Conservation (phyloP, 306 rosid species). For the Oemleria cerasiformis region DNA sequence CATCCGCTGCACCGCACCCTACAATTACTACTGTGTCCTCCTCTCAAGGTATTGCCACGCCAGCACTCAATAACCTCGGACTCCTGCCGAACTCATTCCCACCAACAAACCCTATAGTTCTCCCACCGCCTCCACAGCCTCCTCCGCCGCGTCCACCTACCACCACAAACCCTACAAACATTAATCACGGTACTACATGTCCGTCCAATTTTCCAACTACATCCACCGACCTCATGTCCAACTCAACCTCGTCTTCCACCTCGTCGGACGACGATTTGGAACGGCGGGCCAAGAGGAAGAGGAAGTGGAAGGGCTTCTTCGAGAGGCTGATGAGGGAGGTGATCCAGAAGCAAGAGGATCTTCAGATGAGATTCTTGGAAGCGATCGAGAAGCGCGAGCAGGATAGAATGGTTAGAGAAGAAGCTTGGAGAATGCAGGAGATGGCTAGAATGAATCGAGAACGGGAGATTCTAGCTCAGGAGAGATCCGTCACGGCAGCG, state of each 20-base stretch:
- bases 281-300: conserved; percentile 52
- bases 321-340: conserved; percentile 74
- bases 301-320: conserved; percentile 91
- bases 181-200: not conserved
- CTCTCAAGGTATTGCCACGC: conserved; percentile 34
- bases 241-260: conserved; percentile 62
- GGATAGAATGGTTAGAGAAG: conserved; percentile 60
- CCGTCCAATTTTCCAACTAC: conserved; percentile 33
- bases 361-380: conserved; percentile 73
- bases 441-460: conserved; percentile 60
- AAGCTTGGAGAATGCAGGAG: conserved; percentile 81
- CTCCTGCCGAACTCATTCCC: conserved; percentile 35
- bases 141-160: conserved; percentile 4
- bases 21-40: not conserved
- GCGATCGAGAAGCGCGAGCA: conserved; percentile 74
- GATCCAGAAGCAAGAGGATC: conserved; percentile 69
- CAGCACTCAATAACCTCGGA: conserved; percentile 11
- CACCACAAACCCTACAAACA: conserved; percentile 18
- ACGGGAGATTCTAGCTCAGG: conserved; percentile 68
- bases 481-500: conserved; percentile 59
- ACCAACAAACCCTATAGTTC: conserved; percentile 36
- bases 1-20: conserved; percentile 18
- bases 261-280: conserved; percentile 59
- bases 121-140: conserved; percentile 21
- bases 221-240: conserved; percentile 41